A percentile compares a stretch with the other conserved stretches of the same genome.
phyloP scores from a whole-genome alignment of 768 basidiomycete genomes.

The Boletellus ananiceps region DNA sequence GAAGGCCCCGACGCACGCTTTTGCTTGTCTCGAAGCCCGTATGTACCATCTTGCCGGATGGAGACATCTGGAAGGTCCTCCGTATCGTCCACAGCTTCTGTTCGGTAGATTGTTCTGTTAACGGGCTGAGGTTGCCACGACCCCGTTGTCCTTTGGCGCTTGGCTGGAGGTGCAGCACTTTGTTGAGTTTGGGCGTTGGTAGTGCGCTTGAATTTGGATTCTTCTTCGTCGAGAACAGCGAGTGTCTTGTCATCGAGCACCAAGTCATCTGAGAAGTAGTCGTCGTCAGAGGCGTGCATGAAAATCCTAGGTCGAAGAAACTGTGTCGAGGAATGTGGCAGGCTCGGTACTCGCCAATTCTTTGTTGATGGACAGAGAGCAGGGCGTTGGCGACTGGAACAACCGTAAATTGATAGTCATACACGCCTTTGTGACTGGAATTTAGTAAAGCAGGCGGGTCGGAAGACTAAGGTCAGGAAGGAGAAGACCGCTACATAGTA shows the following conservation, averaged over 20 bases:
- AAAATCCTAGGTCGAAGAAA: conserved; percentile 1
- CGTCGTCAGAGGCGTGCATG: conserved; percentile 68
- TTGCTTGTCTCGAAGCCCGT: conserved; percentile 36
- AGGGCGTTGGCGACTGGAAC: background rate
- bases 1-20: conserved; percentile 10
- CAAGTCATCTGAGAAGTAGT: conserved; percentile 60
- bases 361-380: background rate
- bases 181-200: conserved; percentile 24
- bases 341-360: background rate
- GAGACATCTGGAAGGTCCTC: conserved; percentile 64
- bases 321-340: background rate
- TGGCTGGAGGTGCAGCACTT: conserved; percentile 38
- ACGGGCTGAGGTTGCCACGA: conserved; percentile 42
- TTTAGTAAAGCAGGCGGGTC: too few species aligned
- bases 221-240: conserved; percentile 57
- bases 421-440: too few species aligned
- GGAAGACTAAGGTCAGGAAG: too few species aligned
- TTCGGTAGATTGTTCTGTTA: conserved; percentile 17
- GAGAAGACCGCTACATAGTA: too few species aligned
- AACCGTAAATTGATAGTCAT: background rate
- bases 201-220: conserved; percentile 34
- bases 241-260: conserved; percentile 58
- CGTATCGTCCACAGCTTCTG: conserved; percentile 33
- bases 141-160: conserved; percentile 51
- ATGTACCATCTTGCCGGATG: conserved; percentile 54